phyloP scores from a whole-genome alignment of 768 basidiomycete species.

The Suillus brevipes region DNA sequence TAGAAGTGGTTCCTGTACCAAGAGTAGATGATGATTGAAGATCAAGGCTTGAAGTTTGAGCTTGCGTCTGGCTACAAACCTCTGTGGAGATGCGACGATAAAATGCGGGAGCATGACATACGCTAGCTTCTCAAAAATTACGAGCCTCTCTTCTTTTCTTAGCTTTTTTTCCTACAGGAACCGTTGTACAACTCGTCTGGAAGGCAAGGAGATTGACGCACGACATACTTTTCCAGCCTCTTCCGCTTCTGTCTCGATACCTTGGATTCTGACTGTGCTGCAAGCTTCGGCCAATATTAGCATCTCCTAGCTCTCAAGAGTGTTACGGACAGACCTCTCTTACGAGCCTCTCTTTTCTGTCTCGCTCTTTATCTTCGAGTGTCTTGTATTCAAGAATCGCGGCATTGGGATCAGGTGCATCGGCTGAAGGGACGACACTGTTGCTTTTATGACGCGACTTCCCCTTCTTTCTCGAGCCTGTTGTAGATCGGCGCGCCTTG shows the following conservation, averaged over 20 bases:
- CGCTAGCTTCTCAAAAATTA: slow-evolving; percentile 81
- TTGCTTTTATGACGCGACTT: slow-evolving; percentile 39
- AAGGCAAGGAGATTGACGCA: slow-evolving; percentile 36
- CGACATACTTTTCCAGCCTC: slow-evolving; percentile 90
- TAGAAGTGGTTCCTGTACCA: slow-evolving; percentile 67
- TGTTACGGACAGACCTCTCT: slow-evolving; percentile 51
- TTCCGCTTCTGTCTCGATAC: slow-evolving; percentile 86
- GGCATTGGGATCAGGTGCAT: slow-evolving; percentile 54
- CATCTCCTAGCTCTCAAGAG: neutral
- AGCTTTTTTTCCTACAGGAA: slow-evolving; percentile 78
- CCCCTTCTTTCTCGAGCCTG: slow-evolving; percentile 65
- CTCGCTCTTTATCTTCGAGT: slow-evolving; percentile 58
- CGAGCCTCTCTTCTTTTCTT: slow-evolving; percentile 81
- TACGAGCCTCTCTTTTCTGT: slow-evolving; percentile 57
- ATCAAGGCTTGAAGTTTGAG: slow-evolving; percentile 55
- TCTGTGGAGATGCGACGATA: slow-evolving; percentile 25
- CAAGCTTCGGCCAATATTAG: slow-evolving; percentile 20
- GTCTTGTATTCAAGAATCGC: slow-evolving; percentile 58
- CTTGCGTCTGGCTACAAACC: slow-evolving; percentile 69
- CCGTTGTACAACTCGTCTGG: neutral
- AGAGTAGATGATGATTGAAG: slow-evolving; percentile 83
- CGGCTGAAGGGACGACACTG: slow-evolving; percentile 22
- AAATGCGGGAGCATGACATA: slow-evolving; percentile 39
- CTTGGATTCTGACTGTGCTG: slow-evolving; percentile 60
- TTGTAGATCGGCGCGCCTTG: slow-evolving; percentile 64